phyloP scores from a whole-genome alignment of 176 grass and related monocot species.

The Triticum dicoccoides region DNA sequence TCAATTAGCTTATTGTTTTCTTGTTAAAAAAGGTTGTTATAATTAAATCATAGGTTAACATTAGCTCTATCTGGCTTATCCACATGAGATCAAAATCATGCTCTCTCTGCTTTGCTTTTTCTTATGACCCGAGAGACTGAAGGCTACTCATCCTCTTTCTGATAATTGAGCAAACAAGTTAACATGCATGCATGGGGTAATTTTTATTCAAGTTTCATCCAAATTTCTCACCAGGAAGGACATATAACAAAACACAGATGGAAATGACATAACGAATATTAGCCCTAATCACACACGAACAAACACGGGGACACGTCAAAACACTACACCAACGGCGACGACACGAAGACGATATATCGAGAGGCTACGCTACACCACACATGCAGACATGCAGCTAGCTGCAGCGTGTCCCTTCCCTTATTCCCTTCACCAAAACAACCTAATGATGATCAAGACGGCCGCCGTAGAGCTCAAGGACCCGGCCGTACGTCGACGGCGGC shows the following conservation, averaged over 20 bases:
- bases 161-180: not conserved
- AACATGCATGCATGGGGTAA: not conserved
- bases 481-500: too few relatives aligned
- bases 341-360: constrained; percentile 6
- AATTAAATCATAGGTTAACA: too few relatives aligned
- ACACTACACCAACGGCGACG: not conserved
- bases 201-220: not conserved
- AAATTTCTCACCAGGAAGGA: not conserved
- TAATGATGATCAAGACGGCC: not conserved
- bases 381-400: not conserved
- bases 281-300: not conserved
- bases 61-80: too few relatives aligned
- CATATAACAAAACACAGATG: not conserved
- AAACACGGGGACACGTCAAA: not conserved
- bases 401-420: constrained; percentile 2
- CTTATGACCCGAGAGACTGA: too few relatives aligned
- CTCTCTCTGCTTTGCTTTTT: too few relatives aligned
- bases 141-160: not conserved
- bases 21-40: too few relatives aligned
- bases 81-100: too few relatives aligned
- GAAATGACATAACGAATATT: not conserved
- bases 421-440: constrained; percentile 13
- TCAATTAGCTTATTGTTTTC: too few relatives aligned
- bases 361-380: not conserved
- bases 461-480: too few relatives aligned